A percentile compares a stretch with the other conserved stretches of the same genome.
Evolutionary conservation across 2,329 filamentous ascomycete genomes (phyloP).

Genomic region (Alternaria brassicae): DNA sequence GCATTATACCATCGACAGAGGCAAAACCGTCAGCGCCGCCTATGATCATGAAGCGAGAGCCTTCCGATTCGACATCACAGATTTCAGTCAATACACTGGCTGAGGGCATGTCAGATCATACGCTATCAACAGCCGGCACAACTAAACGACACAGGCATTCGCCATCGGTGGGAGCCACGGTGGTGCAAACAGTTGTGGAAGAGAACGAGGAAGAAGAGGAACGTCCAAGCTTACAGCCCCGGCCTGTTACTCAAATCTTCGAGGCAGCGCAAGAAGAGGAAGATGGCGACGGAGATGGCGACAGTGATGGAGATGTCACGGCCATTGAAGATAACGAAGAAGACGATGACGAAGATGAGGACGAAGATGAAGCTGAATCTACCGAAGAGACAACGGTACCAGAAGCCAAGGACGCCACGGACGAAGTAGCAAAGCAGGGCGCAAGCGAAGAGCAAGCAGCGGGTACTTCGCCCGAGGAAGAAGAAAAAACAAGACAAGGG

Average conservation of each 20-base stretch:
- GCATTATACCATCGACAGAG: constrained; percentile 63
- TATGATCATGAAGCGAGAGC: constrained; percentile 48
- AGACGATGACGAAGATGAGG: constrained; percentile 17
- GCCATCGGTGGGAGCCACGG: constrained; percentile 74
- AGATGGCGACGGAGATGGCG: constrained; percentile 11
- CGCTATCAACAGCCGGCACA: constrained; percentile 67
- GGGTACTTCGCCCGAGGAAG: constrained; percentile 17
- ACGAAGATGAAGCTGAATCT: constrained; percentile 20
- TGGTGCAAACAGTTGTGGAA: constrained; percentile 82
- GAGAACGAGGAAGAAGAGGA: constrained; percentile 75
- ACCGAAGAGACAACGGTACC: constrained; percentile 27
- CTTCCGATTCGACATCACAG: constrained; percentile 31
- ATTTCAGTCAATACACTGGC: constrained; percentile 30
- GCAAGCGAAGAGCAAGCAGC: constrained; percentile 23
- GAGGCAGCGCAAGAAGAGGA: constrained; percentile 22
- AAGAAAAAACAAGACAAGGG: constrained; percentile 16
- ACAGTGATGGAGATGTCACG: constrained; percentile 15
- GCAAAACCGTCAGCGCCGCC: constrained; percentile 36
- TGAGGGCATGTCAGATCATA: constrained; percentile 50
- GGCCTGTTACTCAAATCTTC: constrained; percentile 28
- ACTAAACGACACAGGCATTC: constrained; percentile 85
- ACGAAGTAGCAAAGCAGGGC: constrained; percentile 28
- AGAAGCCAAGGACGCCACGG: constrained; percentile 17
- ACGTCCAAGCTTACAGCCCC: constrained; percentile 16
- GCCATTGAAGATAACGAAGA: constrained; percentile 27